Base-by-base conservation (phyloP, 352 stramenopile genomes). In the Pythium aphanidermatum region DNA sequence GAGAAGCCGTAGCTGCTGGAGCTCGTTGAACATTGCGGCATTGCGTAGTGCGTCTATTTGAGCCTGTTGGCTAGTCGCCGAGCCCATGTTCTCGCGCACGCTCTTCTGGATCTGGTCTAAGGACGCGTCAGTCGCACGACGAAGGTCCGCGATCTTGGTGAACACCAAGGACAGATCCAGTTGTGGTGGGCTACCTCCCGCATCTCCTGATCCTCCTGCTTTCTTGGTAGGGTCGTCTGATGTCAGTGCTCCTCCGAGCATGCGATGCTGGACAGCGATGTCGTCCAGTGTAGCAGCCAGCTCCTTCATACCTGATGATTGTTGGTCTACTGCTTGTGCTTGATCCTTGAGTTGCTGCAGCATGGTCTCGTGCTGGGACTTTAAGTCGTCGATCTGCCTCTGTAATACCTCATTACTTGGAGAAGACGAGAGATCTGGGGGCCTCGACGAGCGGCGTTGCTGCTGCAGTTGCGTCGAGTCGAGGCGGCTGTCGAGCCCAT, bases 111-210 rank as follows among this genome's bases (percentile, higher is more conserved):
- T 58, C 11, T 67, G 61, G 14, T 69, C 74, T 6, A 88, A 46
- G 2, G 74, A 81, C 2, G 68, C 68, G 50, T 86, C 70, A 4
- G 74, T 86, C 7, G 68, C 60, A 14, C 75, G 65, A 0, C 74
- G 70, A 45, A 92, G 42, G 26, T 89, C 79, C 0, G 76, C 66
- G 41, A 89, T 78, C 40, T 86, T 89, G 14, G 76, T 80, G 43
- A 92, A 92, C 32, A 92, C 76, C 16, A 92, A 57, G 32, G 79
- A 92, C 21, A 92, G 47, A 63, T 89, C 76, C 1, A 86, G 60
- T 39, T 79, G 69, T 1, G 45, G 43, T 2, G 43, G 36, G 5
- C n/a, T n/a, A n/a, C 29, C 48, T 16, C 33, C 33, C 2, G 32
- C 42, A 35, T 55, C 23, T 7, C 23, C 23, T 25, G 44, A 19